A percentile compares a stretch with the other conserved stretches of the same genome.
phyloP scores from a whole-genome alignment of 2,329 filamentous ascomycete genomes.

The Colletotrichum endophyticum region DNA sequence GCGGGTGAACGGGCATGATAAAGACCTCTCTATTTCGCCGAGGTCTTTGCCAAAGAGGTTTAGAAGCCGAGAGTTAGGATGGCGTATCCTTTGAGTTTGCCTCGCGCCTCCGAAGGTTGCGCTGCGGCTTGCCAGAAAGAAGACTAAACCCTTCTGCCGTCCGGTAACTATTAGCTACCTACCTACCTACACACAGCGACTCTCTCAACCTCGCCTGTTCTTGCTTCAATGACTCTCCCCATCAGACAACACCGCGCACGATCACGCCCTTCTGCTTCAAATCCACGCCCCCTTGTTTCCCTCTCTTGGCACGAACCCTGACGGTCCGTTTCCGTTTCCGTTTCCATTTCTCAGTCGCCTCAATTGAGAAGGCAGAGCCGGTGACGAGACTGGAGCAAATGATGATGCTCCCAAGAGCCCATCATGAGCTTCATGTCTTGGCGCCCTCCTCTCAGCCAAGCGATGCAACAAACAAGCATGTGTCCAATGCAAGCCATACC shows the following conservation, averaged over 20 bases:
- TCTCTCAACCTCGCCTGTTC: neutral
- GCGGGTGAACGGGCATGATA: neutral
- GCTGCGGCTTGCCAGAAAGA: neutral
- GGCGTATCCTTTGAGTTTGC: neutral
- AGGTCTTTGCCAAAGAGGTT: neutral
- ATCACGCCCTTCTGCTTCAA: neutral
- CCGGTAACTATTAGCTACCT: neutral
- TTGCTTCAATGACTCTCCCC: neutral
- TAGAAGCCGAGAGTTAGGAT: neutral
- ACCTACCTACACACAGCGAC: neutral
- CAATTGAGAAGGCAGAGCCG: constrained; percentile 5
- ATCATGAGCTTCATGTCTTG: neutral
- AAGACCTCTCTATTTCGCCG: neutral
- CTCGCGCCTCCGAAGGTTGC: neutral
- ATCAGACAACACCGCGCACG: neutral
- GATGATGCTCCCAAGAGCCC: neutral
- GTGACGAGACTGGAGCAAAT: neutral
- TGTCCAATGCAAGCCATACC: neutral
- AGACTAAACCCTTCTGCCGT: neutral
- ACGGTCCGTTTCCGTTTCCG: neutral
- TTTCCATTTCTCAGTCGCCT: neutral
- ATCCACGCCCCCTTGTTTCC: neutral
- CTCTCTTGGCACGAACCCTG: neutral
- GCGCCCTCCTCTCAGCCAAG: neutral
- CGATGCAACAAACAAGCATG: constrained; percentile 10